These are phyloP conservation scores for Fusarium tupiense DNA, from an alignment of 2,329 filamentous ascomycete species.

Conservation along the genomic window DNA sequence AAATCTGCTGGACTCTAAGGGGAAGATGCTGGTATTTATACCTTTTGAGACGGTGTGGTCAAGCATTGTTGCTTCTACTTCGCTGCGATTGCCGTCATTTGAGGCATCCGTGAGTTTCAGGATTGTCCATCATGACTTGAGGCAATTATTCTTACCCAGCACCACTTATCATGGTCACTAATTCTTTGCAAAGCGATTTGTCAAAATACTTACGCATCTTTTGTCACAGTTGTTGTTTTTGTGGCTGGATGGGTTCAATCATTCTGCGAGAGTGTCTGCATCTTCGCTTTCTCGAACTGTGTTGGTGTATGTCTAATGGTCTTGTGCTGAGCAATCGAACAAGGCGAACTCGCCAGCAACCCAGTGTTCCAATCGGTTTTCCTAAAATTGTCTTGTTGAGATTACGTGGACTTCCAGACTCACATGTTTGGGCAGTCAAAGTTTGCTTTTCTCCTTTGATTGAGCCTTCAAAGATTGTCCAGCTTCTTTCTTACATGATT, in stretches of 20 bases:
- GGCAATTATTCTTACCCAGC: background rate
- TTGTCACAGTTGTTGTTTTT: background rate
- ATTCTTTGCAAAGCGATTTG: rapidly evolving
- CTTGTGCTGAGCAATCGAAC: background rate
- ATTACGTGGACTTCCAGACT: background rate
- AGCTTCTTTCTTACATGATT: background rate
- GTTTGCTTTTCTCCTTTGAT: background rate
- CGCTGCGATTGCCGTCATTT: background rate
- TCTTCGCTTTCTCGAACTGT: background rate
- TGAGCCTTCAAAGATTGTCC: background rate
- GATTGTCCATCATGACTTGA: background rate
- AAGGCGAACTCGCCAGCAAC: background rate
- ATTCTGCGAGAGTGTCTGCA: background rate
- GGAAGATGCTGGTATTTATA: background rate
- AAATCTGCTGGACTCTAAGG: background rate
- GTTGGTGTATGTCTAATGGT: background rate
- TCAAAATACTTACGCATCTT: background rate
- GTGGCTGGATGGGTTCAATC: too few relatives aligned
- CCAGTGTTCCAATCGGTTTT: background rate
- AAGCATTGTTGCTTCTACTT: background rate
- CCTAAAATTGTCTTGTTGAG: too few relatives aligned
- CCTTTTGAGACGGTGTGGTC: background rate
- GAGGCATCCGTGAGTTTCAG: background rate
- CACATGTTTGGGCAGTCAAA: background rate
- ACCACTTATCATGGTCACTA: background rate